phyloP scores from a whole-genome alignment of 768 basidiomycete genomes.

The Russula sp. region DNA sequence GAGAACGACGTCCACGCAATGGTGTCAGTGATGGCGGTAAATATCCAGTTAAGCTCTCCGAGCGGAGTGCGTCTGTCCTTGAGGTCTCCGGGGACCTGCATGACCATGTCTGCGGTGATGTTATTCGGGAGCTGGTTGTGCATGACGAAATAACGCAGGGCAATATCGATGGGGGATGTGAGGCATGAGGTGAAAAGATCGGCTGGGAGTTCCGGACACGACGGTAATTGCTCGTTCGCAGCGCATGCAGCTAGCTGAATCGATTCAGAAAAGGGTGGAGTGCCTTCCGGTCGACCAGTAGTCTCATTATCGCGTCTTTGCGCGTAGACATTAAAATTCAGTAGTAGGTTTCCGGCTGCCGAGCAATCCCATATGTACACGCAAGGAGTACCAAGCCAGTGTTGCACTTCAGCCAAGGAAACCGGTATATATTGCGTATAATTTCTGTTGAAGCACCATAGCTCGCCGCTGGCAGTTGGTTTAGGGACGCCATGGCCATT shows the following conservation, averaged over 20 bases:
- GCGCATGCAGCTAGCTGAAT: slow-evolving; percentile 95
- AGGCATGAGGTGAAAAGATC: slow-evolving; percentile 97
- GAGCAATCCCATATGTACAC: slow-evolving; percentile 99
- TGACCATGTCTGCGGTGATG: slow-evolving; percentile 83
- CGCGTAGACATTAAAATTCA: slow-evolving; percentile 83
- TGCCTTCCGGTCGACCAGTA: slow-evolving; percentile 56
- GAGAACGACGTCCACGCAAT: slow-evolving; percentile 99
- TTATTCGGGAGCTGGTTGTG: slow-evolving; percentile 81
- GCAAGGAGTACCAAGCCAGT: slow-evolving; percentile 90
- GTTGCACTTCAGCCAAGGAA: slow-evolving; percentile 88
- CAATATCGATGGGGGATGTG: slow-evolving; percentile 97
- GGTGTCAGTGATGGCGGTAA: slow-evolving; percentile 97
- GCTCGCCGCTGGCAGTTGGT: slow-evolving; percentile 90
- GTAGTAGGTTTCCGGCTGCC: slow-evolving; percentile 89
- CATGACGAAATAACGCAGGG: slow-evolving; percentile 90
- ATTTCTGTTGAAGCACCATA: slow-evolving; percentile 97
- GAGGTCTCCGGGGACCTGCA: slow-evolving; percentile 93
- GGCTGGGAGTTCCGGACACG: slow-evolving; percentile 94
- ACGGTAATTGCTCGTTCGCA: slow-evolving; percentile 86
- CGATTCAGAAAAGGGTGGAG: slow-evolving; percentile 75
- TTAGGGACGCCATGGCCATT: slow-evolving; percentile 98
- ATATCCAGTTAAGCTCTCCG: slow-evolving; percentile 99
- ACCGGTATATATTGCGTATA: slow-evolving; percentile 99
- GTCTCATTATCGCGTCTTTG: slow-evolving; percentile 69
- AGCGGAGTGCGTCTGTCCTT: slow-evolving; percentile 95